Evolutionary conservation across 1,139 yeast genomes (phyloP), one percentile per base, ranked within the genome.

Genomic region (Hyphopichia pseudoburtonii): DNA sequence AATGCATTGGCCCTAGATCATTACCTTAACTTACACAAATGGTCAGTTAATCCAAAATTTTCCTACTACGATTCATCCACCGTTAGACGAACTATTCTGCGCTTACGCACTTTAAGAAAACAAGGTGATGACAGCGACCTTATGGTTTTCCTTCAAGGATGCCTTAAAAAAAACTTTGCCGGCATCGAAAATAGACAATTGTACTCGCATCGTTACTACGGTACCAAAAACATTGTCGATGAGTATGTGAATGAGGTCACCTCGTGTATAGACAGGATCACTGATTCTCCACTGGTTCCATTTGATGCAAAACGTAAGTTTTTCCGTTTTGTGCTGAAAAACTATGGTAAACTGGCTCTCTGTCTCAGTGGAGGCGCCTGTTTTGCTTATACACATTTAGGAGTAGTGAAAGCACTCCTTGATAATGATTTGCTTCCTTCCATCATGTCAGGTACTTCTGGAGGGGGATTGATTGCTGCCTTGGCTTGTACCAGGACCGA

Each of bases 381-480:
- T 30, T 86, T 85, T 60, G 80, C 90, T 1, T 82, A 82, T 49
- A 78, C 82, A 21, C 95, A 86, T 60, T 82, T 84, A 59, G 95
- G 95, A 1, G 78, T 85, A 2, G 74, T 85, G 17, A 82, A 80
- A 47, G 92, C 90, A 0, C 58, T 86, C 28, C 60, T 85, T 5
- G 89, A 86, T 43, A 75, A 76, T 39, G 82, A 80, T 50, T 61
- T 78, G 35, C 61, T 86, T 37, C 95, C 95, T 2, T 69, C 71
- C 10, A 82, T 86, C 29, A 68, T 86, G 12, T 78, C 87, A 23
- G 95, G 95, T 1, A 86, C 94, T 0, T 80, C 88, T 2, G 94
- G 94, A 2, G 95, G 95, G 9, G 92, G 89, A 1, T 58, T 84
- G n/a, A 78, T 85, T 18, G 92, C 94, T 0, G 86, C 90, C 0